Base-by-base conservation (phyloP, 2,329 filamentous ascomycete species). In the Huntiella savannae region DNA sequence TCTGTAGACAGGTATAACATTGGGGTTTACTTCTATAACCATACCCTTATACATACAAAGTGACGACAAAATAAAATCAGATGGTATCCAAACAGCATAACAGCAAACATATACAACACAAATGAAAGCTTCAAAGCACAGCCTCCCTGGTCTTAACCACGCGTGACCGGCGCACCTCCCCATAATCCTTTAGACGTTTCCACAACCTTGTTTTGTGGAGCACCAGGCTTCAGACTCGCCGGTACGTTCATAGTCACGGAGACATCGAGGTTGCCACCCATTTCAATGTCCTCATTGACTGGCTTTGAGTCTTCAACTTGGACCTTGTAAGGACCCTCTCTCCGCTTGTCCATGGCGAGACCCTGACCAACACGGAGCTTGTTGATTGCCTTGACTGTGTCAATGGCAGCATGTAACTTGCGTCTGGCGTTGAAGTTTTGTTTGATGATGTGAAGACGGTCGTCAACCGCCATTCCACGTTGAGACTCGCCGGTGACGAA, bases 391-490 rank as follows among this genome's bases (percentile, higher is more conserved):
- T 77, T 68, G 41, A 81, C 75, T 1, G 77, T 81, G 57, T 81
- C 77, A 57, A 81, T 81, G 47, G 77, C 77, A 32, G 77, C 76
- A 55, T 81, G 77, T 43, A 81, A 63, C 22, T 77, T 81, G 55
- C 77, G 67, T 48, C 77, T 67, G 37, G 77, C 77, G 55, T 81
- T 81, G 63, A 81, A 81, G 64, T 81, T 81, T 70, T 79, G 79
- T 69, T 79, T 78, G 58, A 81, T 75, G 5, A 73, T 75, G 6
- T 77, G 77, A 51, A 81, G 62, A 52, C 81, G 62, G 63, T 81
- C 78, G 60, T 72, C 68, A 55, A 71, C 71, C 59, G 65, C 67
- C 43, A 59, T 62, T 51, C 60, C 69, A 49, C 67, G 66, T 33
- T 62, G 58, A 34, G 67, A 63, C 55, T 64, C 69, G 47, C 69